These are phyloP conservation scores for Bruguiera hainesii DNA, from an alignment of 441 rosid genomes.

Conservation along the genomic window DNA sequence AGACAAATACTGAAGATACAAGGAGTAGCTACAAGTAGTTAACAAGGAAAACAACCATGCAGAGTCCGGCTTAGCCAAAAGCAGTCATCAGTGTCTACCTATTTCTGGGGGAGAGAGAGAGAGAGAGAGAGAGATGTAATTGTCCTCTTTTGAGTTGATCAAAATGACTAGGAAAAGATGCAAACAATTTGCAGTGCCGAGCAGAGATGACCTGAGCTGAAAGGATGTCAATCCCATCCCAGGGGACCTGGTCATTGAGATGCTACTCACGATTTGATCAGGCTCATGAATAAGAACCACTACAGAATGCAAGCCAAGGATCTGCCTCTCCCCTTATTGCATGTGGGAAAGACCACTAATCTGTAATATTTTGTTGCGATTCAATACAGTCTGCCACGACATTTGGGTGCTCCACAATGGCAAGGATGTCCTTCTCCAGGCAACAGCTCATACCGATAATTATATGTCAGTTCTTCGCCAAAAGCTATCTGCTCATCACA, in stretches of 20 bases:
- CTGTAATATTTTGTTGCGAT: neutral
- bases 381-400: conserved; percentile 66
- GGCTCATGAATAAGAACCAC: neutral
- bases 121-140: neutral
- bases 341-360: conserved; percentile 3
- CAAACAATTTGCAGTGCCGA: neutral
- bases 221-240: neutral
- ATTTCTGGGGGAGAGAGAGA: neutral
- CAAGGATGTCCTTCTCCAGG: conserved; percentile 62
- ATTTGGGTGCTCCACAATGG: conserved; percentile 60
- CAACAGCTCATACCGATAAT: conserved; percentile 46
- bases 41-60: neutral
- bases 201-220: neutral
- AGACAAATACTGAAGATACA: conserved; percentile 5
- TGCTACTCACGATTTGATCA: neutral
- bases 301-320: neutral
- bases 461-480: conserved; percentile 83
- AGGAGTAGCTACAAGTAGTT: conserved; percentile 4
- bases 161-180: neutral
- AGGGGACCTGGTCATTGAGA: neutral
- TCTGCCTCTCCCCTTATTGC: neutral
- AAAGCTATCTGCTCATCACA: conserved; percentile 63
- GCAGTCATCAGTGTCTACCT: neutral
- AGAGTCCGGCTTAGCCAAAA: conserved; percentile 6
- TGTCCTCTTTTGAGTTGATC: neutral